phyloP scores from a whole-genome alignment of 768 basidiomycete genomes.

The Fomitopsis serialis region DNA sequence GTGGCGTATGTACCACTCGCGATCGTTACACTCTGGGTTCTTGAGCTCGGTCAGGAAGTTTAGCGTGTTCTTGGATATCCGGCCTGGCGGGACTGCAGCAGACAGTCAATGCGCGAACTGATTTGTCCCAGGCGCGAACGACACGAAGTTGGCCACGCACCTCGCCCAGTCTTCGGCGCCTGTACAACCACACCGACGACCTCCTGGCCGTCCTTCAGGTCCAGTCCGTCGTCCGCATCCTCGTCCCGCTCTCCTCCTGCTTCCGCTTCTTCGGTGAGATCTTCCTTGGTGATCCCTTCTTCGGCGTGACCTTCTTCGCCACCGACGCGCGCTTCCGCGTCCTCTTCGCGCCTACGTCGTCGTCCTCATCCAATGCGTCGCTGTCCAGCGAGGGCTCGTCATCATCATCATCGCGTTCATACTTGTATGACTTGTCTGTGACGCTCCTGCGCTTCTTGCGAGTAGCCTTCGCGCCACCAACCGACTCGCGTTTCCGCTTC shows the following conservation, averaged over 20 bases:
- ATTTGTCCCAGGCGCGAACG: too few species aligned
- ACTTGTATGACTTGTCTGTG: background rate
- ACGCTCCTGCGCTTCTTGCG: background rate
- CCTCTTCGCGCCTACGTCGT: conserved; percentile 16
- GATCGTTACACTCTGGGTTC: conserved; percentile 77
- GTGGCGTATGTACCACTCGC: conserved; percentile 66
- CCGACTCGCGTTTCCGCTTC: conserved; percentile 23
- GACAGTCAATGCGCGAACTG: background rate
- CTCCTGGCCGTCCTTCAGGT: conserved; percentile 59
- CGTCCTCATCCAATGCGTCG: conserved; percentile 20
- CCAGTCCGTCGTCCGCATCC: conserved; percentile 35
- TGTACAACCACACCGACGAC: conserved; percentile 73
- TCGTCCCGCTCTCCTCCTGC: conserved; percentile 39
- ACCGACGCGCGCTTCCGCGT: conserved; percentile 25
- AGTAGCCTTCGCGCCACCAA: background rate
- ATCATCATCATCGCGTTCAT: conserved; percentile 8
- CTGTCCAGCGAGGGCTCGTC: conserved; percentile 8
- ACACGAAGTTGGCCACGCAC: conserved; percentile 34
- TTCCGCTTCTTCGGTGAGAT: conserved; percentile 26
- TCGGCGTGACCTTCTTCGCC: conserved; percentile 6
- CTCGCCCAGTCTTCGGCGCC: conserved; percentile 80
- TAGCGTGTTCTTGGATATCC: conserved; percentile 81
- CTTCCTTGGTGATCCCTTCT: conserved; percentile 17
- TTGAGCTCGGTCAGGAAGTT: conserved; percentile 68
- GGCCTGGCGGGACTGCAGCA: conserved; percentile 68